These are phyloP conservation scores for Trichoderma atroviride DNA, from an alignment of 2,329 filamentous ascomycete genomes.

Conservation along the genomic window DNA sequence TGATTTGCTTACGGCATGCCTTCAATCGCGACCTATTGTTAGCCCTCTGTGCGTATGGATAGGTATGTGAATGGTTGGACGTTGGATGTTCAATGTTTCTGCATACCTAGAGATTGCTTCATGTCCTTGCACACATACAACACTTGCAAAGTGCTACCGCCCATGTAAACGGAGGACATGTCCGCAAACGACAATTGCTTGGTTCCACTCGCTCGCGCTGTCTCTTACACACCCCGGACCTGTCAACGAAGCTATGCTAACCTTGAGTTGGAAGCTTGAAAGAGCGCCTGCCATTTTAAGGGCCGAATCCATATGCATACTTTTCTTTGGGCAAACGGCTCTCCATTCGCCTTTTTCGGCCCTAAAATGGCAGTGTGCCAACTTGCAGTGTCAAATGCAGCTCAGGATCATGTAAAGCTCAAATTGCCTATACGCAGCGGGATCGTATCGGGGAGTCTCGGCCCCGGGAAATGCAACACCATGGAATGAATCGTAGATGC, in stretches of 20 bases:
- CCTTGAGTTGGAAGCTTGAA: slow-evolving; percentile 24
- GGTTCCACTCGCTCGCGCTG: not conserved
- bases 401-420: not conserved
- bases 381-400: not conserved
- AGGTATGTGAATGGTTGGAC: not conserved
- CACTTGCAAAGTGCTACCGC: not conserved
- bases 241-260: slow-evolving; percentile 10
- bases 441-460: slow-evolving; percentile 15
- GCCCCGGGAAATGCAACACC: not conserved
- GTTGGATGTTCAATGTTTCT: not conserved
- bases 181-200: not conserved
- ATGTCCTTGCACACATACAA: not conserved
- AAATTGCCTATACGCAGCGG: not conserved
- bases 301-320: slow-evolving; percentile 21
- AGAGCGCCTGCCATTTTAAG: slow-evolving; percentile 1
- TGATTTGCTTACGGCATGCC: not conserved
- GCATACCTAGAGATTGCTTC: not conserved
- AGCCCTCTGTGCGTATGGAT: not conserved
- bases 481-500: not conserved
- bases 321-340: not conserved
- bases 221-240: not conserved
- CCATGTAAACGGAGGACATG: not conserved
- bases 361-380: not conserved
- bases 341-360: not conserved
- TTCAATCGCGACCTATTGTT: not conserved